phyloP scores from a whole-genome alignment of 768 basidiomycete genomes.

The Trametes punicea region DNA sequence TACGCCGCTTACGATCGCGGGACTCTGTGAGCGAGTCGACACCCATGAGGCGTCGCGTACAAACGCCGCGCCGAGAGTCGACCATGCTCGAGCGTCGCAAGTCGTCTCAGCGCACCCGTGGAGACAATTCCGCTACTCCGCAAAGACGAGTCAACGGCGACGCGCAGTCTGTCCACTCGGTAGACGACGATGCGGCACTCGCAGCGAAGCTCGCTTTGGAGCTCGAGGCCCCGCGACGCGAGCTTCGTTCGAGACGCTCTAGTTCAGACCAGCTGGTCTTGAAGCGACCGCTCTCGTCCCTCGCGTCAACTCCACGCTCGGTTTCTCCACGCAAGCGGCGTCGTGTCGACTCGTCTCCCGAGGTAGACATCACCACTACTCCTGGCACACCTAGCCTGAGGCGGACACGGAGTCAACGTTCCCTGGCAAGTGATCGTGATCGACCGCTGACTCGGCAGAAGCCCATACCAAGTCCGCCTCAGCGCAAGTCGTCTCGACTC shows the following conservation, averaged over 20 bases:
- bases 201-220: slow-evolving; percentile 31
- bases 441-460: neutral
- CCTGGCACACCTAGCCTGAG: slow-evolving; percentile 9
- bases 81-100: neutral
- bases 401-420: slow-evolving; percentile 8
- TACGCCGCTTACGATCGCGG: slow-evolving; percentile 15
- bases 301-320: slow-evolving; percentile 13
- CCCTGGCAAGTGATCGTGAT: neutral
- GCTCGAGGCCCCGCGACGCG: slow-evolving; percentile 25
- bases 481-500: slow-evolving; percentile 6
- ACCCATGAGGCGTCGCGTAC: slow-evolving; percentile 8
- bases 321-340: slow-evolving; percentile 29
- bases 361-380: slow-evolving; percentile 16
- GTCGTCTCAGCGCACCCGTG: neutral
- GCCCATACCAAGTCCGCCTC: neutral
- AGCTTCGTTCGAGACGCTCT: slow-evolving; percentile 30
- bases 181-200: slow-evolving; percentile 25
- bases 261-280: slow-evolving; percentile 22
- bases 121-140: neutral
- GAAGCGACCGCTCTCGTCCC: slow-evolving; percentile 7
- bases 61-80: slow-evolving; percentile 3
- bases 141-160: neutral
- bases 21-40: slow-evolving; percentile 13
- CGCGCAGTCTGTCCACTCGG: neutral
- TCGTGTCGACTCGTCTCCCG: slow-evolving; percentile 29